Base-by-base conservation (phyloP, 805 yeast genomes). In the Barnettozyma salicaria region DNA sequence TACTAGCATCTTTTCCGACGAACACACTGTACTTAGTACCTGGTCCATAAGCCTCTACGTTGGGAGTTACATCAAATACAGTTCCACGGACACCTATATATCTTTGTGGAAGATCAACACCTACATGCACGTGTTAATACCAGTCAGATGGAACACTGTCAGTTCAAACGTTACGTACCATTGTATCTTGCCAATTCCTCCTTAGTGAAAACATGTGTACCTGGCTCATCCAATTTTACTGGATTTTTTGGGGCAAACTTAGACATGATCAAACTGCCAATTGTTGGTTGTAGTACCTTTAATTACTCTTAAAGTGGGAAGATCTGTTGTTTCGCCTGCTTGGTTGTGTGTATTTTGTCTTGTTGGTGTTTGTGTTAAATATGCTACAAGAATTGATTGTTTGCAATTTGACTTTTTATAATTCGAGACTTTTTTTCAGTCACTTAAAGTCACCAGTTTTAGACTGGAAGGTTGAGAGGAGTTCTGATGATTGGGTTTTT, bases 61-160 rank as follows among this genome's bases (percentile, higher is more conserved):
- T 86, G 31, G 63, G 54, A 0, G 84, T 71, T 8, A 87, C 96
- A 51, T 86, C 96, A 56, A 84, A 87, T 9, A 87, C 75, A 2
- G 67, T 68, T 16, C 95, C 92, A 43, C 78, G 77, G 49, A 86
- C 78, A 7, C 78, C 92, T 14, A 86, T 81, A 58, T 78, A 86
- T 45, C 83, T 70, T 41, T 70, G 59, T 7, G 67, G 61, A 8
- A 60, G 61, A 6, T 76, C 76, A 63, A 22, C 17, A n/a, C 30
- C 19, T 32, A 25, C 3, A 17, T 20, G 5, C 3, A n/a, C 16
- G 40, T 36, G 26, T 27, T 39, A 23, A 21, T 12, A 4, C 9
- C 12, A 6, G 30, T 19, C 28, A 23, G 22, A 11, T 5, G 12
- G 5, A 21, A 4, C 6, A 19, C 13, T 19, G 32, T 20, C 12